Base-by-base conservation (phyloP, 208 protist species). In the Acanthamoeba lenticulata region DNA sequence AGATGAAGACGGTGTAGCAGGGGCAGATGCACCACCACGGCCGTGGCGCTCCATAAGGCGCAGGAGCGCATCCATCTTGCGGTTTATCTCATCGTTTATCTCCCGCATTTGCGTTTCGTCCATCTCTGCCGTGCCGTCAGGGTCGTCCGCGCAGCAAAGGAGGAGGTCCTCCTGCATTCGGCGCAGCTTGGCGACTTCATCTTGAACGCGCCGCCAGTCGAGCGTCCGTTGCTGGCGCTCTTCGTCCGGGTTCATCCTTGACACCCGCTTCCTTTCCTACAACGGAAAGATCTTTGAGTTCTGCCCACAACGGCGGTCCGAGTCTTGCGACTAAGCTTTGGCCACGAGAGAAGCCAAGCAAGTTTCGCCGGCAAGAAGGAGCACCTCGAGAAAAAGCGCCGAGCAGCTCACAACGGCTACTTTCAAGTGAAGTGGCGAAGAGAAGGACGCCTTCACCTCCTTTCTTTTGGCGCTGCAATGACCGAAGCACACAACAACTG, bases 51-150 rank as follows among this genome's bases (percentile, higher is more conserved):
- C 74, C 74, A 83, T 44, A 17, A 83, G 40, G 38, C 40, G 40
- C 19, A 83, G 74, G 42, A 83, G 74, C 11, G 74, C 42, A 32
- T 83, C 74, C 74, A 83, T 83, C 74, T 83, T 83, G 5, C 74
- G 36, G n/a, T 83, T 83, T 32, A 83, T 83, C 24, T 83, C 74
- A n/a, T 83, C 49, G 27, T 83, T 83, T 21, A 83, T 83, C 40
- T 44, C 74, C 74, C 74, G 21, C 34, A 83, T 44, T 21, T 83
- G 38, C 24, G 11, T 40, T 36, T 83, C 74, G 24, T 83, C 74
- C 74, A 83, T 34, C 27, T 55, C 74, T 17, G 29, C 24, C 60
- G 9, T 34, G 15, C 32, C 32, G 21, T 7, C 67, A 42, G 32
- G 29, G 21, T 52, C 74, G 40, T 44, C 74, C 9, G 29, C 42